These are phyloP conservation scores for Tephrocybe sp. DNA, from an alignment of 768 basidiomycete genomes.

Conservation along the genomic window DNA sequence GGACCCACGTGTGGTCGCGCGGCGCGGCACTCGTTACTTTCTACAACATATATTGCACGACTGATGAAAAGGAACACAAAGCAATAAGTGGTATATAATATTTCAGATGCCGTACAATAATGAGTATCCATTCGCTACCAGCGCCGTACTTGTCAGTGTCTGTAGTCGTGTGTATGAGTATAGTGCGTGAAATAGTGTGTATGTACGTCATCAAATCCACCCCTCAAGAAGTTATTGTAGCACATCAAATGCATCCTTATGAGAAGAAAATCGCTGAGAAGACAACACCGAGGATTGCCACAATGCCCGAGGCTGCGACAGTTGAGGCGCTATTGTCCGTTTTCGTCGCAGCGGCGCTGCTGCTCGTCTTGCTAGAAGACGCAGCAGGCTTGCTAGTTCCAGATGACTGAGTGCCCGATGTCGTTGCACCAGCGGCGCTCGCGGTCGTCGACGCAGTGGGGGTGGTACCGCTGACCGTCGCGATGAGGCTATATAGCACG, in stretches of 20 bases:
- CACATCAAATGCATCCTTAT: slow-evolving; percentile 11
- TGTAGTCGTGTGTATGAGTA: background rate
- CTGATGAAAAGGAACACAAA: background rate
- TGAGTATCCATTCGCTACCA: slow-evolving; percentile 3
- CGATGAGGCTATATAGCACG: slow-evolving; percentile 27
- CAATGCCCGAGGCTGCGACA: slow-evolving; percentile 11
- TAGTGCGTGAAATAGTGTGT: slow-evolving; percentile 1
- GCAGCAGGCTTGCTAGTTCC: background rate
- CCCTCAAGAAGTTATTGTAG: no score
- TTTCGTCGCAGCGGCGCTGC: slow-evolving; percentile 7
- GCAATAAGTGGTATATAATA: slow-evolving; percentile 12
- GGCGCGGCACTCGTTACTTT: no score
- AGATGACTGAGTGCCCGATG: background rate
- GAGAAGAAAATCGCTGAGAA: slow-evolving; percentile 22
- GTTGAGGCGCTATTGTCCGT: slow-evolving; percentile 16
- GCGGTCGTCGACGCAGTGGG: slow-evolving; percentile 1
- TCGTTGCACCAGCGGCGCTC: background rate
- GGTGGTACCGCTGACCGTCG: slow-evolving; percentile 13
- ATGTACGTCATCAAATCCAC: background rate
- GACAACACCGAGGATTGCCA: slow-evolving; percentile 18
- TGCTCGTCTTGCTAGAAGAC: slow-evolving; percentile 11
- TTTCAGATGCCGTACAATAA: slow-evolving; percentile 4
- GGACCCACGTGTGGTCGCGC: no score
- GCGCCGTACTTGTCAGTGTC: slow-evolving; percentile 2
- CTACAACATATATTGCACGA: no score